These are phyloP conservation scores for Litchi chinensis DNA, from an alignment of 345 rosid genomes.

Conservation along the genomic window DNA sequence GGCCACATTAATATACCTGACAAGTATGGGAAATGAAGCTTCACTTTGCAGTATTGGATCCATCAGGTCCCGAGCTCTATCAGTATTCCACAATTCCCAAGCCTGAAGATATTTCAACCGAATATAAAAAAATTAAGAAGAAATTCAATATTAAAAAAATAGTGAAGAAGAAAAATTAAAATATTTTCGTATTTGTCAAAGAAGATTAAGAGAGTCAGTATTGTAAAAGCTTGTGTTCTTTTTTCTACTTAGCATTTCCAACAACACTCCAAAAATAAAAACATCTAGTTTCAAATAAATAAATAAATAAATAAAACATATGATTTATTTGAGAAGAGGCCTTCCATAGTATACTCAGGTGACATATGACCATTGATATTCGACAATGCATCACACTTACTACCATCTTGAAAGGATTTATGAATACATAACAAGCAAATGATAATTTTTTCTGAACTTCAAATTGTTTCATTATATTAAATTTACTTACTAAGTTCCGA, in stretches of 20 bases:
- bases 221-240: constrained; percentile 11
- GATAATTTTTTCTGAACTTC: no score
- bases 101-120: constrained; percentile 17
- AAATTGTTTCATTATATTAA: no score
- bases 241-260: constrained; percentile 18
- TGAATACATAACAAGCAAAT: no score
- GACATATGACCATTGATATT: no score
- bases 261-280: constrained; percentile 20
- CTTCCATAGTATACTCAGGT: no score
- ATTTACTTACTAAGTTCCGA: no score
- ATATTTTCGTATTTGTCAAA: constrained; percentile 17
- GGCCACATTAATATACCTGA: constrained; percentile 19
- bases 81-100: constrained; percentile 19
- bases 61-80: not conserved
- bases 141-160: not conserved
- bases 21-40: not conserved
- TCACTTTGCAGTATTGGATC: not conserved
- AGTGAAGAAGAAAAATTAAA: no score
- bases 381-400: no score
- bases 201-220: constrained; percentile 7
- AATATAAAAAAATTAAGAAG: not conserved
- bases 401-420: no score
- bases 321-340: no score
- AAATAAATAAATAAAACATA: no score
- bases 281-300: constrained; percentile 18